Percentiles rank a stretch among this genome's conserved stretches.
Evolutionary conservation across 2,329 filamentous ascomycete species (phyloP).

Genomic region (Claviceps monticola): DNA sequence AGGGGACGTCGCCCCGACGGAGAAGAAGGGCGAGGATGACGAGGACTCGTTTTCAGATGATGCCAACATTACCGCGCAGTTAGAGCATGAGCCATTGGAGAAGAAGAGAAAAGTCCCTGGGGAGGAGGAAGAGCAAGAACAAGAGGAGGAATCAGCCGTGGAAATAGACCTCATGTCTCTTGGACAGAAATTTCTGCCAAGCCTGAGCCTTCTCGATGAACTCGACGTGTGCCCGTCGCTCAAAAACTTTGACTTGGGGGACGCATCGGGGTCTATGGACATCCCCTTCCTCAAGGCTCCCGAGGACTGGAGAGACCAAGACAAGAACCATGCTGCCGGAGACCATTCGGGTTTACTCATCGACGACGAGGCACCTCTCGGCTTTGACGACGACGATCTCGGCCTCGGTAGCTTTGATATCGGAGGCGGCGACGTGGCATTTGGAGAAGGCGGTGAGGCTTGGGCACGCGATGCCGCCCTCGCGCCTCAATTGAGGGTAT

Average conservation of each 20-base stretch:
- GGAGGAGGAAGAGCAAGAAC: conserved; percentile 14
- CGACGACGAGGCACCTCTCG: conserved; percentile 72
- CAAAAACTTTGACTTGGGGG: conserved; percentile 84
- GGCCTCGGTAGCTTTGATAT: conserved; percentile 59
- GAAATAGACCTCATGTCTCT: conserved; percentile 70
- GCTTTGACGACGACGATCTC: conserved; percentile 59
- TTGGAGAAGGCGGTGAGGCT: conserved; percentile 89
- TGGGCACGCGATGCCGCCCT: conserved; percentile 87
- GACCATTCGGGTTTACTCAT: conserved; percentile 72
- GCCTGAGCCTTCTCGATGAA: conserved; percentile 60
- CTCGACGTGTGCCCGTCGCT: conserved; percentile 91
- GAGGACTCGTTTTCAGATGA: conserved; percentile 22
- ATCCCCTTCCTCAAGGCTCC: conserved; percentile 84
- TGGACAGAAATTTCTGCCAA: conserved; percentile 72
- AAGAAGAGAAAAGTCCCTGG: conserved; percentile 23
- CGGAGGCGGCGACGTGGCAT: conserved; percentile 63
- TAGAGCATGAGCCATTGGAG: conserved; percentile 31
- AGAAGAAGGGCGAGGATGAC: conserved; percentile 24
- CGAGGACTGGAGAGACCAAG: conserved; percentile 69
- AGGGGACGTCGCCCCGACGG: conserved; percentile 30
- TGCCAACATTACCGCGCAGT: conserved; percentile 17
- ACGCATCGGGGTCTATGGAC: conserved; percentile 71
- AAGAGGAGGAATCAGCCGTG: conserved; percentile 37
- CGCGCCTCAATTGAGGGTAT: conserved; percentile 74
- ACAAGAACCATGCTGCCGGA: conserved; percentile 44